Evolutionary conservation across 805 yeast species (phyloP).

Genomic region (Saccharomyces kudriavzevii): DNA sequence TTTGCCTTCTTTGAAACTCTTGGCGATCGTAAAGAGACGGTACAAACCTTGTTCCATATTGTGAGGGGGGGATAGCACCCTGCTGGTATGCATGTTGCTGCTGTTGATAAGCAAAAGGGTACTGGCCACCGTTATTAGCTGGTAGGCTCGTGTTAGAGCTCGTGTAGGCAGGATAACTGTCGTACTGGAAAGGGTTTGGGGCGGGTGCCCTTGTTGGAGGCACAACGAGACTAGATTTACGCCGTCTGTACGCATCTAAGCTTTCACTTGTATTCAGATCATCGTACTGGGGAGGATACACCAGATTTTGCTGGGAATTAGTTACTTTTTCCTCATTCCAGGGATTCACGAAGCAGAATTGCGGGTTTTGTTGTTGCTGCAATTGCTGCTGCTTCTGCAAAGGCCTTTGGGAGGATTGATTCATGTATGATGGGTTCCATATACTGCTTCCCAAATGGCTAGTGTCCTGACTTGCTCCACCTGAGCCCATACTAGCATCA

Average conservation of each 20-base stretch:
- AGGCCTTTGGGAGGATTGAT: background rate
- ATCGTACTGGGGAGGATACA: background rate
- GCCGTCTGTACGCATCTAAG: conserved; percentile 15
- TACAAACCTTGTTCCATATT: conserved; percentile 12
- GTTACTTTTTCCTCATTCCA: conserved; percentile 11
- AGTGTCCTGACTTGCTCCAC: background rate
- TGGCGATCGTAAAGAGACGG: conserved; percentile 17
- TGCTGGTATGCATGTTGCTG: conserved; percentile 4
- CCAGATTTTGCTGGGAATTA: conserved; percentile 3
- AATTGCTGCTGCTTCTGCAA: conserved; percentile 3
- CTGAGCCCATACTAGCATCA: background rate
- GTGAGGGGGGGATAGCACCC: background rate
- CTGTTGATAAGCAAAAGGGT: conserved; percentile 4
- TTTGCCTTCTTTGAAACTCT: conserved; percentile 33
- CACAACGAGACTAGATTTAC: conserved; percentile 30
- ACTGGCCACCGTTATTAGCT: conserved; percentile 5
- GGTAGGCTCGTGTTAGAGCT: conserved; percentile 1
- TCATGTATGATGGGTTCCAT: conserved; percentile 15
- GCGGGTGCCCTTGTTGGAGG: conserved; percentile 42
- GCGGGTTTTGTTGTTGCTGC: conserved; percentile 6
- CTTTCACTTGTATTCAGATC: conserved; percentile 2
- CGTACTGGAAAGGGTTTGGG: conserved; percentile 32
- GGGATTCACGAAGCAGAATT: conserved; percentile 19
- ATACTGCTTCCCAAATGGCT: conserved; percentile 3
- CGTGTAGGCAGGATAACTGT: conserved; percentile 11